Evolutionary conservation across 192 early-diverging fungal species (phyloP).

Genomic region (Fimicolochytrium jonesii): DNA sequence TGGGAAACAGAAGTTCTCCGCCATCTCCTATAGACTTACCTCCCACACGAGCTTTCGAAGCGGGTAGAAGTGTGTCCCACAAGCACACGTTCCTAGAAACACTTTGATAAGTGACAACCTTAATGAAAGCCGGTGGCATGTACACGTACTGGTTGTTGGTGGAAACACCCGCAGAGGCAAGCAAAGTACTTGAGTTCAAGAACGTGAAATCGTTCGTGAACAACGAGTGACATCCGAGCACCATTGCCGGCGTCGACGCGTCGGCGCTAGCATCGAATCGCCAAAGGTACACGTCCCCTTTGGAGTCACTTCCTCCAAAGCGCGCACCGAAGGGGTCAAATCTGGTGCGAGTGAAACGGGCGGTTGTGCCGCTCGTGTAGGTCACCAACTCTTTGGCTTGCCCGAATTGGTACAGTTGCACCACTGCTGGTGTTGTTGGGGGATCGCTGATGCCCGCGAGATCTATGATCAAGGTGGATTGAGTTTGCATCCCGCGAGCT

Average conservation of each 20-base stretch:
- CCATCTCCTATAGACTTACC: background rate
- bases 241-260: conserved; percentile 51
- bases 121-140: background rate
- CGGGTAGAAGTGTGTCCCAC: conserved; percentile 75
- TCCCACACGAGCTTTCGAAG: conserved; percentile 54
- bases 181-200: conserved; percentile 62
- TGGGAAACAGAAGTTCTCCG: too few species aligned
- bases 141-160: conserved; percentile 34
- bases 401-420: conserved; percentile 77
- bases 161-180: conserved; percentile 71
- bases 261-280: conserved; percentile 65
- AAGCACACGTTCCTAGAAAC: conserved; percentile 58
- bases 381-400: conserved; percentile 62
- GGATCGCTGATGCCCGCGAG: conserved; percentile 48
- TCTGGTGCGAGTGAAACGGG: conserved; percentile 42
- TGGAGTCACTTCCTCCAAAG: conserved; percentile 68
- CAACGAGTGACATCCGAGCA: conserved; percentile 51
- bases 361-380: conserved; percentile 50
- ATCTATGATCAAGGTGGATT: conserved; percentile 26
- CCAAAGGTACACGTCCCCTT: conserved; percentile 70
- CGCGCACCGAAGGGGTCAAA: conserved; percentile 78
- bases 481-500: too few species aligned
- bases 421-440: conserved; percentile 28
- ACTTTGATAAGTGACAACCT: too few species aligned
- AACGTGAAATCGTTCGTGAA: conserved; percentile 71